Conservation (phyloP, 163 green algal genomes). For the Smithsoniella earleae region DNA sequence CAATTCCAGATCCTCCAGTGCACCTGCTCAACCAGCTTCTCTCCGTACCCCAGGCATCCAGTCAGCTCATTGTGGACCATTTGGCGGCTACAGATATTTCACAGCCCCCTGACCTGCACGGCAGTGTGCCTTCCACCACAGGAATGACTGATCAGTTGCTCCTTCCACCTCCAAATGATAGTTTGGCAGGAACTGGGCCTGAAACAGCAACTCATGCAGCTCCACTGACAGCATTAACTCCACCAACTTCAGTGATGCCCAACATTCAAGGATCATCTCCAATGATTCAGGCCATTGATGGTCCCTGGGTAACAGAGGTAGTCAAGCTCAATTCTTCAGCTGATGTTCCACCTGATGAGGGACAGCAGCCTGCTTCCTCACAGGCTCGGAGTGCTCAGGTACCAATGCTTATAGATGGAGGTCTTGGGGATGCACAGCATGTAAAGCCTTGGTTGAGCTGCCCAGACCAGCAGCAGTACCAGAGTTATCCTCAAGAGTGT, state of each 20-base stretch:
- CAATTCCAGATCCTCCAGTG: conserved; percentile 22
- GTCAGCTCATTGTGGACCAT: conserved; percentile 1
- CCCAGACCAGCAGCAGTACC: background rate
- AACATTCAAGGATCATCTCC: background rate
- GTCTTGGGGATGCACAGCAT: background rate
- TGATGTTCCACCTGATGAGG: background rate
- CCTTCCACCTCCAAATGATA: conserved; percentile 13
- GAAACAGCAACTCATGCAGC: background rate
- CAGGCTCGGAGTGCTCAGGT: background rate
- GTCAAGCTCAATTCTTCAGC: background rate
- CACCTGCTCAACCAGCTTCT: conserved; percentile 18
- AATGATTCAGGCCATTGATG: background rate
- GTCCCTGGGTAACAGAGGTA: too few species aligned
- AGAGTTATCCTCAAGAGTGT: conserved; percentile 17
- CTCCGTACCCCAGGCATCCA: background rate
- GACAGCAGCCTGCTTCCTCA: background rate
- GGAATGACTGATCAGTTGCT: background rate
- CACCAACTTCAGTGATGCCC: background rate
- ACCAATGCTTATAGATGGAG: background rate
- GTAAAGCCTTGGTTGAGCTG: background rate
- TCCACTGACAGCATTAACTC: conserved; percentile 4
- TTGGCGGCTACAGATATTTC: background rate
- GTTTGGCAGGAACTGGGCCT: background rate
- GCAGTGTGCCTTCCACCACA: background rate
- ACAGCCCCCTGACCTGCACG: background rate